Conservation (phyloP, 2,329 filamentous ascomycete genomes). For the Alternaria rosae region DNA sequence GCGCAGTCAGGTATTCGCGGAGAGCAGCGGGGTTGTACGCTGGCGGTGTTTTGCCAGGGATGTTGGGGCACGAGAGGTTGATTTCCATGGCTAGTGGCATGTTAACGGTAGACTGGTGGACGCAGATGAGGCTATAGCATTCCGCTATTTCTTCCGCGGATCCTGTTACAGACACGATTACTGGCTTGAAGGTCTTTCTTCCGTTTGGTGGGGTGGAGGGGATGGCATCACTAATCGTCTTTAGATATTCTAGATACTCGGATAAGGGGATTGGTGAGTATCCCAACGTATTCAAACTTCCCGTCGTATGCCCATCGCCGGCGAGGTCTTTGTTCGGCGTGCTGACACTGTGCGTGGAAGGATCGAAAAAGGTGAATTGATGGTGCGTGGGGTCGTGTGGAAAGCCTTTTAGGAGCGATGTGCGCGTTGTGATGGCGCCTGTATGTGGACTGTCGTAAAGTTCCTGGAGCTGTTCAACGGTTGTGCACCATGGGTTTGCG, state of each 20-base stretch:
- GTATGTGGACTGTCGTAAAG: conserved; percentile 70
- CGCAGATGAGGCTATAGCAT: conserved; percentile 63
- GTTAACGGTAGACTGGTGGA: conserved; percentile 35
- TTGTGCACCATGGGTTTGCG: conserved; percentile 78
- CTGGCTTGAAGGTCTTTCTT: conserved; percentile 57
- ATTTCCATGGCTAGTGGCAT: conserved; percentile 73
- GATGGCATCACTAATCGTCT: conserved; percentile 52
- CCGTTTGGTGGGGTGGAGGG: conserved; percentile 4
- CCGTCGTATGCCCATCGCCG: conserved; percentile 33
- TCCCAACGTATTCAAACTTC: conserved; percentile 71
- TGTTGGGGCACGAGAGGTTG: conserved; percentile 82
- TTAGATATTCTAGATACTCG: conserved; percentile 66
- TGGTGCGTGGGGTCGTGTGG: conserved; percentile 66
- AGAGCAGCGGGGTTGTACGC: conserved; percentile 68
- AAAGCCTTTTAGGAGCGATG: conserved; percentile 71
- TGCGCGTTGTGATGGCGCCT: conserved; percentile 78
- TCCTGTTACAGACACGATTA: conserved; percentile 77
- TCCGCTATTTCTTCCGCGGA: conserved; percentile 62
- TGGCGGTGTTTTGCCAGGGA: conserved; percentile 71
- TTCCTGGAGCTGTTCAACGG: conserved; percentile 64
- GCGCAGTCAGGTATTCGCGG: conserved; percentile 61
- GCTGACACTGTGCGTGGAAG: conserved; percentile 43
- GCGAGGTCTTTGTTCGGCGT: conserved; percentile 28
- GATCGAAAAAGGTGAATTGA: conserved; percentile 71
- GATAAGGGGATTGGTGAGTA: conserved; percentile 72